phyloP scores from a whole-genome alignment of 1,284 basidiomycete species.

The Anthracocystis setariae region DNA sequence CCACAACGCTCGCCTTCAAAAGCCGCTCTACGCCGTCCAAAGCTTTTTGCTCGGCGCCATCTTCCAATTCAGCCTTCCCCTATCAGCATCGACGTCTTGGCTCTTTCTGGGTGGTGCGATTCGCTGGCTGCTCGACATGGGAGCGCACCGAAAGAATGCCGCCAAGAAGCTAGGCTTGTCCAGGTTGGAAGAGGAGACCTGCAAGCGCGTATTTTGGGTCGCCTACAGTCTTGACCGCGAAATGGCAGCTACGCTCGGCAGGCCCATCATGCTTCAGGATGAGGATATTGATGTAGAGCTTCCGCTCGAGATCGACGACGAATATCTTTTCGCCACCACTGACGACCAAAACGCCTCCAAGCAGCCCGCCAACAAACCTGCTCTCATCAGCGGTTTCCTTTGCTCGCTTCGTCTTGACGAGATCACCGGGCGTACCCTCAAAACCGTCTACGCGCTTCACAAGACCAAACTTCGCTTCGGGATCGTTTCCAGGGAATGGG shows the following conservation, averaged over 20 bases:
- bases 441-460: slow-evolving; percentile 58
- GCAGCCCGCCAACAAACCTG: slow-evolving; percentile 43
- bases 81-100: slow-evolving; percentile 50
- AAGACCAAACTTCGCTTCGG: slow-evolving; percentile 57
- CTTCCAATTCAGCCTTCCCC: slow-evolving; percentile 38
- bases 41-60: slow-evolving; percentile 31
- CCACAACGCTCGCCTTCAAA: slow-evolving; percentile 8
- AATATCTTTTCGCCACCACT: slow-evolving; percentile 35
- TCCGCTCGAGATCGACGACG: slow-evolving; percentile 57
- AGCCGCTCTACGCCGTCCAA: slow-evolving; percentile 31
- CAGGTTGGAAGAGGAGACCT: slow-evolving; percentile 48
- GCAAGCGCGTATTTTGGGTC: slow-evolving; percentile 55
- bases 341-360: slow-evolving; percentile 28
- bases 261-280: slow-evolving; percentile 59
- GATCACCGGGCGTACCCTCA: slow-evolving; percentile 58
- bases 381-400: slow-evolving; percentile 49
- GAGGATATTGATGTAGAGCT: slow-evolving; percentile 61
- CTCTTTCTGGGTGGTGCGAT: slow-evolving; percentile 46
- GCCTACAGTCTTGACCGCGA: slow-evolving; percentile 58
- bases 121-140: slow-evolving; percentile 49
- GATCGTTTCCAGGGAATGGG: slow-evolving; percentile 54
- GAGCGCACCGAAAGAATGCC: slow-evolving; percentile 54
- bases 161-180: slow-evolving; percentile 44
- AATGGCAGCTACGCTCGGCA: slow-evolving; percentile 40
- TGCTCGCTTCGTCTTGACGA: slow-evolving; percentile 51